Evolutionary conservation across 2,329 filamentous ascomycete genomes (phyloP), one percentile per base, ranked within the genome.

Genomic region (Aciculosporium take): DNA sequence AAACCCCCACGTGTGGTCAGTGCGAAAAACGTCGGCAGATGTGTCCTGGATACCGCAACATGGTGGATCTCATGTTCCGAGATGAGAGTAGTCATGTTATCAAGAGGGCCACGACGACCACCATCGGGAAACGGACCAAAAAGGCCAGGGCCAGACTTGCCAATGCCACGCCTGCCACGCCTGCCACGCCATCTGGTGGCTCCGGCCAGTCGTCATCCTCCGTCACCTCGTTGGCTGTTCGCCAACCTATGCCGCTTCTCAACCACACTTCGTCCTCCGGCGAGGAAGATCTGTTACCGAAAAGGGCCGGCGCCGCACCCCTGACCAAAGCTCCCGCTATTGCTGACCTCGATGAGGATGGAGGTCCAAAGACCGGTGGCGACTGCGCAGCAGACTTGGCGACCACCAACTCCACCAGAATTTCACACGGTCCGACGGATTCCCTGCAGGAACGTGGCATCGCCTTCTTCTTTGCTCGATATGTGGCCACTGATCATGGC

Each of bases 31-130:
- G 69, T 32, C 62, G 68, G 43, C 61, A 68, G 40, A 45, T 56
- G 55, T 76, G 72, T 44, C 71, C 71, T 25, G 72, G 72, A 42
- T 76, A 76, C 49, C 61, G 71, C 33, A 70, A 71, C 46, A 59
- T 69, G 37, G 64, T 72, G 31, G 71, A 75, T 47, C 62, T 75
- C 45, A 72, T 75, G 62, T 75, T 76, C 48, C 66, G 71, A 32
- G 69, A 75, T 49, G 68, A 75, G 53, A 75, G 68, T 47, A 65
- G 63, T 25, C 68, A 71, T 51, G 71, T 75, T 42, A 71, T 70
- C 48, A 65, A 67, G 49, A 73, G 71, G 55, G 68, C 66, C 35
- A 64, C 61, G 40, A 62, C 53, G 21, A 48, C 52, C 17, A 53
- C 29, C 6, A 15, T 7, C 29, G 7, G 53, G 40, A 51, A 49